Evolutionary conservation across 345 rosid genomes (phyloP), one percentile per base, ranked within the genome.

Genomic region (Euclidium syriacum): DNA sequence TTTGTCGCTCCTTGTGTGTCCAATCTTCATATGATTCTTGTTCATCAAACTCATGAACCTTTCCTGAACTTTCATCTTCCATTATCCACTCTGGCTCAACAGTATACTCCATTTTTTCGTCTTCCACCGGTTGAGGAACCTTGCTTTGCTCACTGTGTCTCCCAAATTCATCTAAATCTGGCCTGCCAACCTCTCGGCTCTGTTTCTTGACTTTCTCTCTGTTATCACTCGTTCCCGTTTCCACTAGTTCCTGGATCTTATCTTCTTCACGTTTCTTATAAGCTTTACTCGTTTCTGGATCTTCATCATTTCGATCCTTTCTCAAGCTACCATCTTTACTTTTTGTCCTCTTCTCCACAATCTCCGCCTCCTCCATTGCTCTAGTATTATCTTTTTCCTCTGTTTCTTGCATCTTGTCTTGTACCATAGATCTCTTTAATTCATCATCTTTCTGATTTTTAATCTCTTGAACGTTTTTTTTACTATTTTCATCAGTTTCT

Each of bases 321-420:
- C 16, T 58, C 23, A 58, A 58, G 72, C 38, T 29, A 58, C 3
- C 51, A 50, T 68, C 67, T 60, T 42, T 36, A 52, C 39, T 17
- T 17, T 23, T 32, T 40, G 9, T 17, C 29, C 11, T 26, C 41
- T 4, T 59, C 39, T 51, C 46, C 52, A 40, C 29, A 40, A 5
- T 40, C 8, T 32, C 33, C 1, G 36, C 38, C 58, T 47, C 43
- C 17, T 40, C 16, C 43, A 23, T 30, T 14, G 10, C 52, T 29
- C 34, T 39, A 30, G 10, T 5, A 39, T 22, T 30, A 5, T 36
- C 26, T 6, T 22, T 7, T 4, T 29, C 52, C 52, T 11, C 72
- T 27, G 51, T 39, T 57, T 58, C 50, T 67, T 36, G 18, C 17
- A 18, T 35, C 40, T 32, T 43, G 1, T 34, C 63, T 6, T 65